Conservation (phyloP, 2,329 filamentous ascomycete genomes). For the Trichophyton benhamiae region DNA sequence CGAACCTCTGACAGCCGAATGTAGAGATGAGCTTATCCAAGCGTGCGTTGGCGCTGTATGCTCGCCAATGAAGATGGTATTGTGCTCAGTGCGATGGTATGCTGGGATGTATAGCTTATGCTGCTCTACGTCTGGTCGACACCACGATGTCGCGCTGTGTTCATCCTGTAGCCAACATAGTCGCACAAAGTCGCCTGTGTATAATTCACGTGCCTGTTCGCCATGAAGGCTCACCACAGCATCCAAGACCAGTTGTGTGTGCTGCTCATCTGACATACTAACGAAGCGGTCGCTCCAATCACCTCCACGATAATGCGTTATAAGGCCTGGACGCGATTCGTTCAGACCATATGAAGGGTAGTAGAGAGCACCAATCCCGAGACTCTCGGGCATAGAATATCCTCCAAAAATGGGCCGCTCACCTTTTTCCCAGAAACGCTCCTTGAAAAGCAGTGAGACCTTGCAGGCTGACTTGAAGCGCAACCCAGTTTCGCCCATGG, state of each 20-base stretch:
- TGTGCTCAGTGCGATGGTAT: no score
- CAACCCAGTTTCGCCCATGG: no score
- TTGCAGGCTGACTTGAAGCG: constrained; percentile 19
- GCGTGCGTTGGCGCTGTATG: constrained; percentile 27
- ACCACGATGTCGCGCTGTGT: constrained; percentile 14
- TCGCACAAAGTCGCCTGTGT: constrained; percentile 20
- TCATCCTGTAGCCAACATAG: no score
- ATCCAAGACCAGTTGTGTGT: constrained; percentile 9
- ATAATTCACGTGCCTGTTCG: background rate
- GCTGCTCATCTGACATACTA: constrained; percentile 26
- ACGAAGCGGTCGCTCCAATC: constrained; percentile 26
- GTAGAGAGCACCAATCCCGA: no score
- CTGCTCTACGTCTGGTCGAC: constrained; percentile 21
- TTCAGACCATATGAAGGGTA: no score
- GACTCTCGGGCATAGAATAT: no score
- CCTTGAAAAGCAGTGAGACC: constrained; percentile 22
- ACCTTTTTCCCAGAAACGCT: constrained; percentile 26
- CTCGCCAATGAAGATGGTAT: constrained; percentile 27
- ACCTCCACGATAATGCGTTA: no score
- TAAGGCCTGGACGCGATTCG: constrained; percentile 14
- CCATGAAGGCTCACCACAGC: no score
- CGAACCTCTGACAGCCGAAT: constrained; percentile 20
- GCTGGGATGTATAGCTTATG: constrained; percentile 16
- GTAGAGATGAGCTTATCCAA: constrained; percentile 17
- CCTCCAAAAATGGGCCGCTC: constrained; percentile 31